Evolutionary conservation across 352 stramenopile species (phyloP).

Genomic region (Globisporangium cederbergense): DNA sequence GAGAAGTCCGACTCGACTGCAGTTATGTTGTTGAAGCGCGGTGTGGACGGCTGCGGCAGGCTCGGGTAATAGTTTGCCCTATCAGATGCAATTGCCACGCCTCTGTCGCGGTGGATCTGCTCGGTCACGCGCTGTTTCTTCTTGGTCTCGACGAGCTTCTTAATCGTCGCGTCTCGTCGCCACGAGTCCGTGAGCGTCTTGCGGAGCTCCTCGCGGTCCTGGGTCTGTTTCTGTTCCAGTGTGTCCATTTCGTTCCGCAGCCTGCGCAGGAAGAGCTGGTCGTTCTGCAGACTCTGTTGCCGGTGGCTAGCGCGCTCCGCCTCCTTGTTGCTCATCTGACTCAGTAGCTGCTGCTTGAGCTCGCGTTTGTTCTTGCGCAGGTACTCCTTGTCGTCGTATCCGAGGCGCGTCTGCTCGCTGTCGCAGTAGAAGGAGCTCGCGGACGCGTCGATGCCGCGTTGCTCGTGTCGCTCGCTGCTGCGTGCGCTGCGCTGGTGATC

Average conservation of each 20-base stretch:
- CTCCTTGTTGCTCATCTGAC: constrained; percentile 59
- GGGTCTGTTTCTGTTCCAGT: constrained; percentile 50
- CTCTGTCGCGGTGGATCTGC: constrained; percentile 29
- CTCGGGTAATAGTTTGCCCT: constrained; percentile 23
- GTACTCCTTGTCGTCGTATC: constrained; percentile 50
- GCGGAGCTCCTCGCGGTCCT: constrained; percentile 51
- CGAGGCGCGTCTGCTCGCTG: constrained; percentile 43
- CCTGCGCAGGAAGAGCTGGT: constrained; percentile 48
- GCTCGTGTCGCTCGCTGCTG: constrained; percentile 30
- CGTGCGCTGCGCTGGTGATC: constrained; percentile 27
- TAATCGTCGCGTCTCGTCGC: constrained; percentile 47
- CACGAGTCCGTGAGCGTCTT: constrained; percentile 60
- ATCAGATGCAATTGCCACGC: not conserved
- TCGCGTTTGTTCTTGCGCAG: constrained; percentile 36
- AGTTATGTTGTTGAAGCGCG: constrained; percentile 9
- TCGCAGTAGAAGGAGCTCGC: constrained; percentile 61
- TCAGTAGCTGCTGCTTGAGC: constrained; percentile 53
- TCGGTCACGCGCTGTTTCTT: constrained; percentile 58
- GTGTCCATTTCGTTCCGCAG: constrained; percentile 58
- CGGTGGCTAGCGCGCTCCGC: constrained; percentile 33
- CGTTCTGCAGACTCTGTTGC: constrained; percentile 48
- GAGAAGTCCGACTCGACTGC: constrained; percentile 49
- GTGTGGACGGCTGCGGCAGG: constrained; percentile 27
- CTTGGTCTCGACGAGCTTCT: constrained; percentile 55
- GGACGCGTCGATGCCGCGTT: constrained; percentile 33